These are phyloP conservation scores for Physcomitrellopsis africana DNA, from an alignment of 225 moss, liverwort and hornwort genomes.

Conservation along the genomic window DNA sequence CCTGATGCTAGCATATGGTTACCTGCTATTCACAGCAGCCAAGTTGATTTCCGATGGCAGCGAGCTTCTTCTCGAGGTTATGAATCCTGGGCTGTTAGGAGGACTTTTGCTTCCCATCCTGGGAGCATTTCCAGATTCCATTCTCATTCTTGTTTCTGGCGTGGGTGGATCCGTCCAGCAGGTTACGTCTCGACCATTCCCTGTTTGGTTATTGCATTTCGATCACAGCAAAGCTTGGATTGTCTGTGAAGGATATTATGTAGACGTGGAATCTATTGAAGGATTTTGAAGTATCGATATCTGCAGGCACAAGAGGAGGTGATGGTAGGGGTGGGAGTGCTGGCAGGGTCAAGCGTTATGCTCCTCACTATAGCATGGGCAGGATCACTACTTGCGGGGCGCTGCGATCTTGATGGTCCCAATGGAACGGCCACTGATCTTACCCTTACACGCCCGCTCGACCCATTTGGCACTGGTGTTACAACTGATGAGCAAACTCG, in stretches of 20 bases:
- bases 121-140: slow-evolving; percentile 89
- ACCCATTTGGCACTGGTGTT: slow-evolving; percentile 78
- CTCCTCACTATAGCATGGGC: slow-evolving; percentile 94
- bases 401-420: slow-evolving; percentile 83
- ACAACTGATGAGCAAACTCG: slow-evolving; percentile 97
- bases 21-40: slow-evolving; percentile 75
- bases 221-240: no score
- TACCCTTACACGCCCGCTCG: slow-evolving; percentile 67
- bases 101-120: slow-evolving; percentile 82
- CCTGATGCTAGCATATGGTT: slow-evolving; percentile 77
- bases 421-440: slow-evolving; percentile 77
- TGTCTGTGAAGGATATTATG: background rate
- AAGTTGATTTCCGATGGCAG: slow-evolving; percentile 94
- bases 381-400: slow-evolving; percentile 81
- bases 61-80: slow-evolving; percentile 94
- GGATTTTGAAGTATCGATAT: slow-evolving; percentile 23
- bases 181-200: slow-evolving; percentile 44
- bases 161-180: slow-evolving; percentile 72
- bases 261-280: slow-evolving; percentile 42
- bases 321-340: slow-evolving; percentile 99
- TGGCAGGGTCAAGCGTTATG: slow-evolving; percentile 95
- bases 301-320: slow-evolving; percentile 98
- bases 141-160: slow-evolving; percentile 83
- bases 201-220: background rate
- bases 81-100: slow-evolving; percentile 89